Base-by-base conservation (phyloP, 306 rosid species). In the Trifolium subterraneum region DNA sequence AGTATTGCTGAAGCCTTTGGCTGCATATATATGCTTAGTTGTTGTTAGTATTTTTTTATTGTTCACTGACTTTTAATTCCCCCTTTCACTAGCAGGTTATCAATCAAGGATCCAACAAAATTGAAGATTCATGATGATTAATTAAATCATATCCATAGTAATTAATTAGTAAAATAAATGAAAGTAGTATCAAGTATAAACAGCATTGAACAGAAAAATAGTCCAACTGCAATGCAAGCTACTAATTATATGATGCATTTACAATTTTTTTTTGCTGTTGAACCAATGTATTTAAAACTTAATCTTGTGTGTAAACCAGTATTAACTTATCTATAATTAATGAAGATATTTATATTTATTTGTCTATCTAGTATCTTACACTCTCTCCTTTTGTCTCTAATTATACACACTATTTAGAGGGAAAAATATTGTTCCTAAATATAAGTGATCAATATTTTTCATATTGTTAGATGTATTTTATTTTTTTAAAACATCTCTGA, bases 11-110 rank as follows among this genome's bases (percentile, higher is more conserved):
- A 25, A 25, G 2, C 29, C 29, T 25, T 25, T 25, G 8, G 5
- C 1, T 33, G n/a, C n/a, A 33, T 33, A 33, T 33, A 33, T 33
- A 33, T 33, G 38, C 38, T 33, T 33, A 33, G 38, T 33, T 33
- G 38, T 33, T 33, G n/a, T n/a, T n/a, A 4, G 29, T 27, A 27
- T 35, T 35, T 35, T n/a, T n/a, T n/a, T n/a, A n/a, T n/a, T n/a
- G n/a, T 29, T 7, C 39, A 42, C 48, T 42, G 77, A 75, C 31
- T 22, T 27, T 27, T 44, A 35, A 35, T 64, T 36, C 33, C 33
- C 33, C 6, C 33, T 29, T 29, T 45, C 45, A 18, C 22, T 70
- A 65, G 76, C 86, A 87, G 90, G 85, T 64, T 79, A 77, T 76
- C 66, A 48, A 50, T 70, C 67, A 71, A 19, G 35, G 64, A 56